A percentile compares a stretch with the other conserved stretches of the same genome.
Conservation (phyloP, 1,139 yeast species). For the Taiozyma sp. region DNA sequence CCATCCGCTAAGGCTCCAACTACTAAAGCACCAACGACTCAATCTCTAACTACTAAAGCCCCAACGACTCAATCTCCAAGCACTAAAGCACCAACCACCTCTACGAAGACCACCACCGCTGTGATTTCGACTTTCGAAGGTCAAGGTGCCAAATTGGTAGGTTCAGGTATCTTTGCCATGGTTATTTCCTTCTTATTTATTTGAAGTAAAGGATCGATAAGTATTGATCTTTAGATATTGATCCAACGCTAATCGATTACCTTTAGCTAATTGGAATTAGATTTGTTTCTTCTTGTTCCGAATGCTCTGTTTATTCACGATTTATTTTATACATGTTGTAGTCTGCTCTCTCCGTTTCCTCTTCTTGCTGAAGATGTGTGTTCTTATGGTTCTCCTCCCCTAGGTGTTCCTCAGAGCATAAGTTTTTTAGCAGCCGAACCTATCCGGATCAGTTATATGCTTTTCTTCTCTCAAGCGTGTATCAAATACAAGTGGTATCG, state of each 20-base stretch:
- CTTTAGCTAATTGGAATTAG: neutral
- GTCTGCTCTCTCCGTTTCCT: too few relatives aligned
- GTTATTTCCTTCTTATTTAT: neutral
- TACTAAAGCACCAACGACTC: too few relatives aligned
- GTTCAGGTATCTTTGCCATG: neutral
- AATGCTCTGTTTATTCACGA: neutral
- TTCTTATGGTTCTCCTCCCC: too few relatives aligned
- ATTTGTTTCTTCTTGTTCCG: neutral
- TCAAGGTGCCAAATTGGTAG: neutral
- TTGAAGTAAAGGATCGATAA: neutral
- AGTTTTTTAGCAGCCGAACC: too few relatives aligned
- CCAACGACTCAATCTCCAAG: slow-evolving; percentile 2
- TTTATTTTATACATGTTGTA: neutral
- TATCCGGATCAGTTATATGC: too few relatives aligned
- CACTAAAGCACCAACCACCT: slow-evolving; percentile 1
- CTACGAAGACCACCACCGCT: slow-evolving; percentile 2
- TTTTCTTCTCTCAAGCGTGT: too few relatives aligned
- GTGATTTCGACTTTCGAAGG: neutral
- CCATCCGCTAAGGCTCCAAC: too few relatives aligned
- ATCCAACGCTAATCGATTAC: too few relatives aligned
- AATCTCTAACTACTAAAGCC: neutral
- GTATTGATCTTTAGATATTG: too few relatives aligned
- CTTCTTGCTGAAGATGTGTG: too few relatives aligned
- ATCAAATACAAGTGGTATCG: too few relatives aligned
- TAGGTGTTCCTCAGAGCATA: too few relatives aligned